Percentiles rank a stretch among this genome's conserved stretches.
phyloP scores from a whole-genome alignment of 257 asterid genomes.

The Mentha longifolia region DNA sequence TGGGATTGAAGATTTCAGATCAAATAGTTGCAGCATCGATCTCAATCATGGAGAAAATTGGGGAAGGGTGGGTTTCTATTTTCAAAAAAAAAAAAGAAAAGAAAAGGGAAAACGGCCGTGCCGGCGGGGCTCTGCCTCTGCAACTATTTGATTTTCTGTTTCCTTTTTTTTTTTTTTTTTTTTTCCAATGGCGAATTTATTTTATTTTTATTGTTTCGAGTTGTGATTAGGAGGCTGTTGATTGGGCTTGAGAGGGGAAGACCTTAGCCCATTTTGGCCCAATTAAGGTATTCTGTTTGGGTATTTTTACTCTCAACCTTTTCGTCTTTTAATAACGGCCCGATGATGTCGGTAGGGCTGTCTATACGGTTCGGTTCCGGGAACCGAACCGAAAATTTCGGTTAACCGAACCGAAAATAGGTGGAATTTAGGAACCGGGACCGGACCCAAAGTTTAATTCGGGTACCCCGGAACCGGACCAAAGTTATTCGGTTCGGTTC shows the following conservation, averaged over 20 bases:
- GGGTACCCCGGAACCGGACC: no score
- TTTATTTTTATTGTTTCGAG: not conserved
- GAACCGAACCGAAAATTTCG: no score
- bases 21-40: slow-evolving; percentile 24
- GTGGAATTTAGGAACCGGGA: no score
- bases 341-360: no score
- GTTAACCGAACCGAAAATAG: no score
- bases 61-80: not conserved
- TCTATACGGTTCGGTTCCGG: no score
- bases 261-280: not conserved
- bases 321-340: no score
- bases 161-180: not conserved
- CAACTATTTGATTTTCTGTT: slow-evolving; percentile 14
- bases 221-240: not conserved
- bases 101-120: slow-evolving; percentile 20
- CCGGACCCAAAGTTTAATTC: no score
- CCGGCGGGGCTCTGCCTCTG: slow-evolving; percentile 38
- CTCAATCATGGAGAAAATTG: slow-evolving; percentile 26
- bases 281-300: not conserved
- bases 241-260: not conserved
- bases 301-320: no score
- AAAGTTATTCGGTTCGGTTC: no score
- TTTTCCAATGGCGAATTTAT: not conserved
- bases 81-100: not conserved
- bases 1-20: slow-evolving; percentile 24